phyloP scores from a whole-genome alignment of 495 filamentous ascomycete genomes.

The Daldinia caldariorum region DNA sequence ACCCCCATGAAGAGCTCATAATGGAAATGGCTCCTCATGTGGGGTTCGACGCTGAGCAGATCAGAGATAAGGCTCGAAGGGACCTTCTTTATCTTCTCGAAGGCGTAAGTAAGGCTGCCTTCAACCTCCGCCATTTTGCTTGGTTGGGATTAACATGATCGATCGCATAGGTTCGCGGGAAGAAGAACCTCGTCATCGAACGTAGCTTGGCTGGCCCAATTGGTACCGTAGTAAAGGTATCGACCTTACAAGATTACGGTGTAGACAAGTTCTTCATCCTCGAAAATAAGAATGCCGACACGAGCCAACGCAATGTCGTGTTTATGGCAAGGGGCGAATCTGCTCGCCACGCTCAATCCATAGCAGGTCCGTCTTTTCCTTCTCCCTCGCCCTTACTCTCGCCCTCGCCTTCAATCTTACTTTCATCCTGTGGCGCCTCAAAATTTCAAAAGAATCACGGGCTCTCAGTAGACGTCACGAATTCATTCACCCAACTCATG shows the following conservation, averaged over 20 bases:
- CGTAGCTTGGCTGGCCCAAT: constrained; percentile 88
- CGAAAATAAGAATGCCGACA: constrained; percentile 91
- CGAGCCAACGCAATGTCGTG: constrained; percentile 92
- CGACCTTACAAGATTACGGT: constrained; percentile 83
- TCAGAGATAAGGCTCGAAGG: constrained; percentile 83
- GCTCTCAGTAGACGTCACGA: constrained; percentile 43
- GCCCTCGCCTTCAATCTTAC: constrained; percentile 20
- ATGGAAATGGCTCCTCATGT: constrained; percentile 74
- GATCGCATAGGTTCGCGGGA: constrained; percentile 81
- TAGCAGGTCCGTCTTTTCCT: constrained; percentile 78
- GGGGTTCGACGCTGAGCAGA: constrained; percentile 80
- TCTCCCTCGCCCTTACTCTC: constrained; percentile 19
- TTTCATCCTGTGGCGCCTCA: constrained; percentile 1
- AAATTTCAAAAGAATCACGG: constrained; percentile 33
- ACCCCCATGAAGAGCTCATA: constrained; percentile 59
- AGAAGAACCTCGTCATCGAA: constrained; percentile 97
- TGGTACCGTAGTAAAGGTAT: constrained; percentile 92
- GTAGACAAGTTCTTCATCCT: constrained; percentile 96
- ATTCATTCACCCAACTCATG: constrained; percentile 30
- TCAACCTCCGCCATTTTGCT: constrained; percentile 7
- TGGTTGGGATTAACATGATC: constrained; percentile 48
- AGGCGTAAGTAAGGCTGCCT: constrained; percentile 77
- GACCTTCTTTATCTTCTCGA: constrained; percentile 88
- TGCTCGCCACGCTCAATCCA: constrained; percentile 77
- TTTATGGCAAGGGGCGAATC: constrained; percentile 92